Evolutionary conservation across 768 basidiomycete genomes (phyloP).

Genomic region (Boletus barrowsii): DNA sequence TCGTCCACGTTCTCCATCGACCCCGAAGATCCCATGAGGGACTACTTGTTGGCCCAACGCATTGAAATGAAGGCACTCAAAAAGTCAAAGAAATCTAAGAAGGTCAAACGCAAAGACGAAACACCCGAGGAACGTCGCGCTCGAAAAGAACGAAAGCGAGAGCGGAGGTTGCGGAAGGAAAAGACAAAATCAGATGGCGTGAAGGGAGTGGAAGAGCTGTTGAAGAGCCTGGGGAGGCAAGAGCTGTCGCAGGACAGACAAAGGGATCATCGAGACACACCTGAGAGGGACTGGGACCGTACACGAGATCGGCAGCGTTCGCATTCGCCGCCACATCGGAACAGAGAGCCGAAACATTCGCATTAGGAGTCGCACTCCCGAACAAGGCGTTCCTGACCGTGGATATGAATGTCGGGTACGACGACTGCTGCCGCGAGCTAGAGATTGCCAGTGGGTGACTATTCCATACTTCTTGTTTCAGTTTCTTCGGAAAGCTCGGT

Average conservation of each 20-base stretch:
- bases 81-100: conserved; percentile 59
- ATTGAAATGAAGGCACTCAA: conserved; percentile 64
- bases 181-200: conserved; percentile 56
- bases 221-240: conserved; percentile 42
- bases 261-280: conserved; percentile 2
- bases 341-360: conserved; percentile 12
- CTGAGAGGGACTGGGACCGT: conserved; percentile 15
- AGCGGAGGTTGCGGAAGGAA: conserved; percentile 57
- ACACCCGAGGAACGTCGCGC: conserved; percentile 76
- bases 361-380: conserved; percentile 18
- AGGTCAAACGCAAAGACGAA: conserved; percentile 69
- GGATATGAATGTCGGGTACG: conserved; percentile 4
- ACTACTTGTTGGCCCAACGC: conserved; percentile 77
- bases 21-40: conserved; percentile 97
- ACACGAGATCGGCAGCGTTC: conserved; percentile 13
- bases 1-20: conserved; percentile 71
- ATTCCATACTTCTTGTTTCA: conserved; percentile 3
- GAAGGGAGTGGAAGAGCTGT: conserved; percentile 63
- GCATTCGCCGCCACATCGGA: conserved; percentile 8
- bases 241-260: conserved; percentile 23
- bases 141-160: conserved; percentile 71
- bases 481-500: not conserved
- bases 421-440: not conserved
- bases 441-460: not conserved
- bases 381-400: conserved; percentile 7